Conservation (phyloP, 2,329 filamentous ascomycete species). For the Xylariaceae sp. region DNA sequence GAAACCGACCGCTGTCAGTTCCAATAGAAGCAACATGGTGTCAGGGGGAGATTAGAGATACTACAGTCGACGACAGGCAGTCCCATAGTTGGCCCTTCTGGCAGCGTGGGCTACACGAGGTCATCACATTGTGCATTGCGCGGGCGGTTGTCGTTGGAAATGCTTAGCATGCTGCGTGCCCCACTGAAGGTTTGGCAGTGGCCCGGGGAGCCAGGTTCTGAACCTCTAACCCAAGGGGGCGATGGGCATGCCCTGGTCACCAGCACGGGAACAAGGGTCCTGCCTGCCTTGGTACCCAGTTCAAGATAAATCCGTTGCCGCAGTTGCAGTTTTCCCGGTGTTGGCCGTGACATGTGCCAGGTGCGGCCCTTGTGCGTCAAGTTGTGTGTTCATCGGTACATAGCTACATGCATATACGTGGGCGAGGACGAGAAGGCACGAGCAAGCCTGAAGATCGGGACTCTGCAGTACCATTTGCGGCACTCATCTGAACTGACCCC, state of each 20-base stretch:
- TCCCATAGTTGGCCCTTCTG: not conserved
- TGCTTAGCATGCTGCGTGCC: conserved; percentile 26
- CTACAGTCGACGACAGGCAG: conserved; percentile 17
- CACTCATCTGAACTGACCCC: no score
- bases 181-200: conserved; percentile 33
- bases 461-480: no score
- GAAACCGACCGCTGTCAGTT: conserved; percentile 17
- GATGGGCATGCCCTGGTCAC: not conserved
- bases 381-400: conserved; percentile 36
- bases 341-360: conserved; percentile 21
- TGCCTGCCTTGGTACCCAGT: conserved; percentile 14
- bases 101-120: conserved; percentile 25
- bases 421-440: conserved; percentile 8
- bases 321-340: conserved; percentile 2
- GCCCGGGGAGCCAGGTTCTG: not conserved
- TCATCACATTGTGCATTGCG: conserved; percentile 35
- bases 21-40: conserved; percentile 2
- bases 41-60: no score
- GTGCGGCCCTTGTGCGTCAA: conserved; percentile 34
- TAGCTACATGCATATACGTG: conserved; percentile 37
- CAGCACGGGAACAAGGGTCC: conserved; percentile 16
- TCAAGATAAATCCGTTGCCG: not conserved
- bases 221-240: conserved; percentile 25
- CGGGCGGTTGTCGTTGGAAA: conserved; percentile 30
- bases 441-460: no score